Conservation (phyloP, 352 stramenopile species). For the Blastocystis sp. region DNA sequence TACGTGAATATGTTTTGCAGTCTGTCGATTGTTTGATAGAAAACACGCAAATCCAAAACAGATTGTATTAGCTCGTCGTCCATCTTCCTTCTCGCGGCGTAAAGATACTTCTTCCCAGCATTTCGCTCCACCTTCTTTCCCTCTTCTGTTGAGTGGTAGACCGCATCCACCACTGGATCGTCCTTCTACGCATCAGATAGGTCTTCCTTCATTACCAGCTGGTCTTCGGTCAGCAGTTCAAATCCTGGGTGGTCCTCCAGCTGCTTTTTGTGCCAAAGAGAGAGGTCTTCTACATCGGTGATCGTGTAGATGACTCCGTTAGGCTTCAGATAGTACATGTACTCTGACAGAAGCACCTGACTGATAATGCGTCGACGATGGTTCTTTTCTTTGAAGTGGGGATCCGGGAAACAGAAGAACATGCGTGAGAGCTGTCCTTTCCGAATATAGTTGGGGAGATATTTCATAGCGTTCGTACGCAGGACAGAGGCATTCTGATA, state of each 20-base stretch:
- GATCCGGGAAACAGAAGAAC: conserved; percentile 98
- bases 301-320: conserved; percentile 91
- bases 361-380: conserved; percentile 85
- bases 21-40: not conserved
- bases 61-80: conserved; percentile 24
- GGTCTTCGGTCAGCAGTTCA: conserved; percentile 75
- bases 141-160: conserved; percentile 94
- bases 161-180: conserved; percentile 87
- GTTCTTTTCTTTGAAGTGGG: conserved; percentile 97
- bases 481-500: conserved; percentile 91
- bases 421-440: conserved; percentile 81
- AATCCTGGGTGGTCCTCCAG: conserved; percentile 86
- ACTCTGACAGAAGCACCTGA: conserved; percentile 87
- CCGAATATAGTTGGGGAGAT: conserved; percentile 72
- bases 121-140: conserved; percentile 90
- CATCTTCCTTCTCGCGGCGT: not conserved
- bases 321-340: conserved; percentile 86
- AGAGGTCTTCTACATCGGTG: conserved; percentile 94
- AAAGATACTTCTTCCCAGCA: conserved; percentile 76
- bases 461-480: conserved; percentile 90
- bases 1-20: not conserved
- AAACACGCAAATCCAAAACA: conserved; percentile 7
- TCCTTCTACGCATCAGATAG: conserved; percentile 65
- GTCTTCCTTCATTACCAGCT: conserved; percentile 70
- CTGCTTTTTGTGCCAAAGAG: conserved; percentile 92